phyloP scores from a whole-genome alignment of 108 stramenopile species.

The Cyclotella cryptica region DNA sequence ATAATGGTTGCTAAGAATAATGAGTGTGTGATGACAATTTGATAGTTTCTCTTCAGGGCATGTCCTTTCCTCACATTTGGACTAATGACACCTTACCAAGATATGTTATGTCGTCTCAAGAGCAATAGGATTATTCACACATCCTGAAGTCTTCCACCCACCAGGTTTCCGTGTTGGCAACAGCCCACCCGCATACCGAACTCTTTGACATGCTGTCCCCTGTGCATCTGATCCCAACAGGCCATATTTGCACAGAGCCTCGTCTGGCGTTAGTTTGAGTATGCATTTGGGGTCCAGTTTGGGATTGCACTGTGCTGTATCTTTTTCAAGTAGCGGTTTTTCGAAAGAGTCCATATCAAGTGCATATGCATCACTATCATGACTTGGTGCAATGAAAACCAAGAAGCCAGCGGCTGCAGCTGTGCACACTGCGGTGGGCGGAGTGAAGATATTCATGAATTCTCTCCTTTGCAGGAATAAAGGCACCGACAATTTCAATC shows the following conservation, averaged over 20 bases:
- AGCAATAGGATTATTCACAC: slow-evolving; percentile 3
- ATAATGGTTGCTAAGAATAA: too few relatives aligned
- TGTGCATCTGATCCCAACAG: slow-evolving; percentile 54
- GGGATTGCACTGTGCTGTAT: slow-evolving; percentile 72
- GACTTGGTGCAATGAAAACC: too few relatives aligned
- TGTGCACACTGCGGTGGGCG: neutral
- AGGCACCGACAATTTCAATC: too few relatives aligned
- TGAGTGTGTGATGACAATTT: too few relatives aligned
- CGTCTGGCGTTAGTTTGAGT: slow-evolving; percentile 63
- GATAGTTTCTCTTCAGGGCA: too few relatives aligned
- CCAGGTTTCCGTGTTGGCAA: slow-evolving; percentile 47
- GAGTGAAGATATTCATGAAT: slow-evolving; percentile 10
- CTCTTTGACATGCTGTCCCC: slow-evolving; percentile 64
- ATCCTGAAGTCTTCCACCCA: slow-evolving; percentile 29
- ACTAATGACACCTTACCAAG: too few relatives aligned
- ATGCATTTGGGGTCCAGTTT: slow-evolving; percentile 73
- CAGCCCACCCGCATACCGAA: slow-evolving; percentile 60
- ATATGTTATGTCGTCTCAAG: neutral
- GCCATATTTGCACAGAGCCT: slow-evolving; percentile 79
- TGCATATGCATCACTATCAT: too few relatives aligned
- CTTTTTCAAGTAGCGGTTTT: slow-evolving; percentile 45
- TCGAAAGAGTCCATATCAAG: slow-evolving; percentile 73
- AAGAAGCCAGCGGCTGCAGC: slow-evolving; percentile 21
- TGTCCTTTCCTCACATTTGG: too few relatives aligned
- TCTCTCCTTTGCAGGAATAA: slow-evolving; percentile 27